Base-by-base conservation (phyloP, 1,139 yeast species). In the Blastobotrys proliferans region DNA sequence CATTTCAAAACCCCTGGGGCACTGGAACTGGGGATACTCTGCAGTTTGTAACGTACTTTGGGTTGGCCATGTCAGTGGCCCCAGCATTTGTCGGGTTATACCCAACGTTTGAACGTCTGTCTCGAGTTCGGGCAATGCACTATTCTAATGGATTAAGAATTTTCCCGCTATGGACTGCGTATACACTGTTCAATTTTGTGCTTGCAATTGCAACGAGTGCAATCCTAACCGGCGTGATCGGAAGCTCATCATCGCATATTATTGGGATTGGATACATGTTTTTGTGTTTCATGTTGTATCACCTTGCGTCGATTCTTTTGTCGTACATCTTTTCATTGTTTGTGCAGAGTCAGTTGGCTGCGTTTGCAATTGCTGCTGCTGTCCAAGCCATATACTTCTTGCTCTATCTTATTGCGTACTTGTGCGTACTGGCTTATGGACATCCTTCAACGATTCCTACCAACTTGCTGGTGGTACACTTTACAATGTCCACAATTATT, bases 91-190 rank as follows among this genome's bases (percentile, higher is more conserved):
- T 58, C 18, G 52, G 62, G 1, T 48, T 64, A 4, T 64, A 64
- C 42, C 68, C 69, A 2, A 65, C 69, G 1, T 59, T 52, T 47
- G 69, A 64, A 45, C 54, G 68, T 27, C 49, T 64, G 9, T 51
- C 60, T 31, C 55, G 57, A 35, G 67, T 64, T 8, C 50, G 68
- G 18, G 66, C 68, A 1, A 57, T 64, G 58, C 68, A 65, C 18
- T 64, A 64, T 42, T 64, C 69, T 4, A 64, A 65, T 40, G 69
- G 69, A 14, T 46, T 64, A 30, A 47, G 62, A 17, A 64, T 64
- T 1, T 37, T 61, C 9, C 67, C 69, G 1, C 46, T 64, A 14
- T 65, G 69, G 68, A 43, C 51, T 5, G 64, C 66, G 3, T 62
- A 64, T 40, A 41, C 60, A 4, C 21, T 60, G 17, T 62, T 56